These are phyloP conservation scores for Tilletia horrida DNA, from an alignment of 1,284 basidiomycete genomes.

Conservation along the genomic window DNA sequence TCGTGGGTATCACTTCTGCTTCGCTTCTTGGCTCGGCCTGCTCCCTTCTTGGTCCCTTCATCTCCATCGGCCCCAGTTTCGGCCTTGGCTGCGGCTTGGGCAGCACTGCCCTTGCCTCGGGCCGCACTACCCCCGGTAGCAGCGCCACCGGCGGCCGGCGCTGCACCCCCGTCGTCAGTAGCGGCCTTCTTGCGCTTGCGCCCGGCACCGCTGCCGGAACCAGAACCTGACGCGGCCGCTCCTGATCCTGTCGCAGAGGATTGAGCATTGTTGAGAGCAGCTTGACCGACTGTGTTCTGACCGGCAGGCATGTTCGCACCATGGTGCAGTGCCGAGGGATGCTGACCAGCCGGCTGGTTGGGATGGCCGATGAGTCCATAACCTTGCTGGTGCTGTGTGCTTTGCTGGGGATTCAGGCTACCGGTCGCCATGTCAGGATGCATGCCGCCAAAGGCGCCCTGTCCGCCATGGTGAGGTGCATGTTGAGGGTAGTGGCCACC, in stretches of 20 bases:
- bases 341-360: neutral
- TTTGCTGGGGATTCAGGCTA: constrained; percentile 6
- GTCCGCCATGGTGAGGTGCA: constrained; percentile 2
- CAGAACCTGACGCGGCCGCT: neutral
- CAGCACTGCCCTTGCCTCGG: constrained; percentile 6
- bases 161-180: neutral
- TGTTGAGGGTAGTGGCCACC: constrained; percentile 10
- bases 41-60: neutral
- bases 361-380: constrained; percentile 5
- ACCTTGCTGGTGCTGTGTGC: neutral
- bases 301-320: neutral
- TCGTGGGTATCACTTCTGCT: constrained; percentile 16
- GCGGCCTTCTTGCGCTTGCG: constrained; percentile 16
- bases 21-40: constrained; percentile 3
- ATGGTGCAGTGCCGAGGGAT: neutral
- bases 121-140: too few species aligned
- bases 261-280: neutral
- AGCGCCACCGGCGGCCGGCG: neutral
- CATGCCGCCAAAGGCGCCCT: neutral
- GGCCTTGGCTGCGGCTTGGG: neutral
- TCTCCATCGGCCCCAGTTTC: constrained; percentile 2
- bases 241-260: neutral
- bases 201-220: neutral
- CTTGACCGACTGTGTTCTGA: neutral
- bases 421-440: constrained; percentile 4